Evolutionary conservation across 495 filamentous ascomycete genomes (phyloP), one percentile per base, ranked within the genome.

Genomic region (Tuber magnatum): DNA sequence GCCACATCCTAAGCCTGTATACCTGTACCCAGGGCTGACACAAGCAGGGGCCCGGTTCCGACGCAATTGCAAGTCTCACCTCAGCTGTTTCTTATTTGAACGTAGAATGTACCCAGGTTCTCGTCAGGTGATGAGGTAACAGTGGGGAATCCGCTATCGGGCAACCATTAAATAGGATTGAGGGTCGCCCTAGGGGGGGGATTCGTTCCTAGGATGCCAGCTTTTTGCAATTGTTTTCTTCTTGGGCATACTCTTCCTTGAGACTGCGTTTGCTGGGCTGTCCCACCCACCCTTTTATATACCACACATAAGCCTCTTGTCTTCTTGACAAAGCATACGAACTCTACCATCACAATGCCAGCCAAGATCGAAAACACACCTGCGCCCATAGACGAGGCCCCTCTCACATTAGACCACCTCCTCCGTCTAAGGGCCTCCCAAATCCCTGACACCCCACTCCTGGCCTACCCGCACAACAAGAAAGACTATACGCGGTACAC

Each of bases 391-490:
- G 51, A 61, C 51, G 51, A 61, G 51, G n/a, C 3, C 28, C 69
- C 51, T 71, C 56, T 74, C 68, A 81, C 78, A 35, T 20, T 81
- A 69, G 80, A 80, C 51, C 78, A 81, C 69, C 65, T 81, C 43
- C 74, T 81, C 40, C 78, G 80, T 28, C n/a, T 43, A 12, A 65
- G 70, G 18, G 73, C 71, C 68, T 40, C 46, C 12, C 69, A 24
- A 41, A 22, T 39, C 18, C 79, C 80, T 18, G 28, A 70, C 8
- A 35, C 69, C 22, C 39, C 61, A 14, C 65, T 68, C 12, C 20
- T 81, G 9, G 68, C 48, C 16, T 80, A 80, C 51, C 56, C 80
- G 22, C 74, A 51, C 22, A 69, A 56, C 70, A 61, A 71, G 28
- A 32, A 43, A 51, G 35, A 72, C 35, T 81, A 75, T 51, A 72